Base-by-base conservation (phyloP, 805 yeast species). In the Nakazawaea siamensis region DNA sequence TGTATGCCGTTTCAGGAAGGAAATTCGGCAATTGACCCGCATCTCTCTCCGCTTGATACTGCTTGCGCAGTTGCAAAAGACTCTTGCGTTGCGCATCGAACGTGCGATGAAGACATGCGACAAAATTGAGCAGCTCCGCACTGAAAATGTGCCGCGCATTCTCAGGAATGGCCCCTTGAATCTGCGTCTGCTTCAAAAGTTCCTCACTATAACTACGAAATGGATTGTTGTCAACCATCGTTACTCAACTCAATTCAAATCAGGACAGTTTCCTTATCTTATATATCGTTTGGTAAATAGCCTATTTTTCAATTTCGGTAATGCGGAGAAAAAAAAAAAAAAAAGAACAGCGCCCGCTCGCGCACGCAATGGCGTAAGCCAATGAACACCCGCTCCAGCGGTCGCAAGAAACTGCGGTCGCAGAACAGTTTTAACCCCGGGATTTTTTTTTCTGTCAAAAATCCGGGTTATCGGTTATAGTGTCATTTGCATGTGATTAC, bases 1-100 rank as follows among this genome's bases (percentile, higher is more conserved):
- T 70, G 50, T 65, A 53, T 41, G 57, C 60, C 29, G 85, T 78
- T 51, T 77, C 80, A 16, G 82, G 80, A 41, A 78, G 58, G 54
- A 78, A 78, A 48, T 73, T 76, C n/a, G 84, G 85, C 47, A 78
- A 62, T 43, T 62, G 66, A 38, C 85, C 85, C 24, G 59, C 64
- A 44, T 77, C 83, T 47, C 81, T 63, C 42, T 63, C 62, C 39
- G 49, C 55, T 57, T 77, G 84, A 41, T 70, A 70, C 31, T 54
- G 63, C 39, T 64, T 70, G 47, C 85, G 68, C 48, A 69, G 68
- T 23, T 62, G 66, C 45, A 78, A 68, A 44, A 79, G 67, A 45
- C 64, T 63, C 47, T 65, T 61, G 48, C 86, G 69, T 34, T 68
- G 67, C 34, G 57, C 60, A 46, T 76, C 66, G 64, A 79, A 78